phyloP scores from a whole-genome alignment of 192 early-diverging fungal genomes.

The Glomus cerebriforme region DNA sequence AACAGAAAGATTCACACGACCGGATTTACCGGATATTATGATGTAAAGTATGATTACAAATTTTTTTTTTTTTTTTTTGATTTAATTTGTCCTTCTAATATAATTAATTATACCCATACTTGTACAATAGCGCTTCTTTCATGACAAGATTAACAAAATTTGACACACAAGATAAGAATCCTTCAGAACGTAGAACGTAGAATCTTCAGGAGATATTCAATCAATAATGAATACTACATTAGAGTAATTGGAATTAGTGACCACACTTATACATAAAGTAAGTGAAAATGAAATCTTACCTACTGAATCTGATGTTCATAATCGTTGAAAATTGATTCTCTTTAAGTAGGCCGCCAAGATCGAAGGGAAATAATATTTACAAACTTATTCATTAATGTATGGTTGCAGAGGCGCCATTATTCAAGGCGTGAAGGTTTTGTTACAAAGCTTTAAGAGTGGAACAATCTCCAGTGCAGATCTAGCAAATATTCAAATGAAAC shows the following conservation, averaged over 20 bases:
- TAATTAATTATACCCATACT: no score
- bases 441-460: slow-evolving; percentile 63
- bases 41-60: slow-evolving; percentile 25
- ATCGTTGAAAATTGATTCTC: slow-evolving; percentile 2
- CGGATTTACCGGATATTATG: slow-evolving; percentile 42
- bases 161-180: slow-evolving; percentile 41
- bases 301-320: slow-evolving; percentile 2
- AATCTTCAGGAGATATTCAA: slow-evolving; percentile 33
- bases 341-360: not conserved
- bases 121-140: slow-evolving; percentile 30
- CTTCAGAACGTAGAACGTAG: slow-evolving; percentile 50
- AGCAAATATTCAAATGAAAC: slow-evolving; percentile 81
- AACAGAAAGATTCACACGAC: slow-evolving; percentile 40
- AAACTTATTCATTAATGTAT: no score
- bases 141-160: slow-evolving; percentile 43
- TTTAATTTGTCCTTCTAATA: not conserved
- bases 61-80: not conserved
- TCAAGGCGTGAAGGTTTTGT: slow-evolving; percentile 66
- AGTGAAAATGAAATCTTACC: not conserved
- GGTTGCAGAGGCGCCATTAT: no score
- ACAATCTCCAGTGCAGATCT: slow-evolving; percentile 75
- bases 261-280: slow-evolving; percentile 2
- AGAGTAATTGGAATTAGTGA: slow-evolving; percentile 32
- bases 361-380: no score
- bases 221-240: slow-evolving; percentile 39